A percentile compares a stretch with the other conserved stretches of the same genome.
These are phyloP conservation scores for Eutrema salsugineum DNA, from an alignment of 441 rosid genomes.

Conservation along the genomic window DNA sequence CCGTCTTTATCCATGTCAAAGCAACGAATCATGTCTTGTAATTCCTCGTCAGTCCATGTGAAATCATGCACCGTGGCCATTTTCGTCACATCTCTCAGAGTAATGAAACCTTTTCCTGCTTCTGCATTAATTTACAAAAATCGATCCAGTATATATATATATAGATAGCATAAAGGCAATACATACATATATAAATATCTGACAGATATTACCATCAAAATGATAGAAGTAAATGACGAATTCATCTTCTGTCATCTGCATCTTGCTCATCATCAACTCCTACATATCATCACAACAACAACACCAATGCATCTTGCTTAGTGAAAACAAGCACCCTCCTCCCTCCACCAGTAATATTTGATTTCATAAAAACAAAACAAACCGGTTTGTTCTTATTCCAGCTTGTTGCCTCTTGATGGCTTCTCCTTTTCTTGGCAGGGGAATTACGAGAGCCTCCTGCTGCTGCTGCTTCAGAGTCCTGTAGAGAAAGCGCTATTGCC, in stretches of 20 bases:
- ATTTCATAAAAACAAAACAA: constrained; percentile 9
- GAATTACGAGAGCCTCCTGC: constrained; percentile 23
- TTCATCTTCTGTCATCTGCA: constrained; percentile 84
- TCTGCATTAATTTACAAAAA: constrained; percentile 35
- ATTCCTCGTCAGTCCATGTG: constrained; percentile 64
- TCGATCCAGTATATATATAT: no score
- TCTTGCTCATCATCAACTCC: constrained; percentile 56
- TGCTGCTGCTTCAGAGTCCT: constrained; percentile 30
- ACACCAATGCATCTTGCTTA: background rate
- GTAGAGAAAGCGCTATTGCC: constrained; percentile 83
- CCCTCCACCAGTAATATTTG: background rate
- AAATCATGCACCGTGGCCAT: constrained; percentile 70
- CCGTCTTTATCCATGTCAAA: constrained; percentile 67
- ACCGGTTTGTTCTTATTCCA: constrained; percentile 55
- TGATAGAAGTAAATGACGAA: constrained; percentile 67
- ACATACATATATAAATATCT: background rate
- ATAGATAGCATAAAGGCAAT: background rate
- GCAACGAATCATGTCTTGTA: constrained; percentile 69
- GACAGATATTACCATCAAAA: constrained; percentile 60
- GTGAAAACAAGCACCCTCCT: background rate
- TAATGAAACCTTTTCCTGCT: constrained; percentile 60
- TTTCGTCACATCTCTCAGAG: constrained; percentile 46
- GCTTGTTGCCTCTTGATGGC: constrained; percentile 30
- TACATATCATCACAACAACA: background rate
- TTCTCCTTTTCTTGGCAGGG: constrained; percentile 34